Conservation (phyloP, 139 green algal species). For the Chlamydomonas asymmetrica region DNA sequence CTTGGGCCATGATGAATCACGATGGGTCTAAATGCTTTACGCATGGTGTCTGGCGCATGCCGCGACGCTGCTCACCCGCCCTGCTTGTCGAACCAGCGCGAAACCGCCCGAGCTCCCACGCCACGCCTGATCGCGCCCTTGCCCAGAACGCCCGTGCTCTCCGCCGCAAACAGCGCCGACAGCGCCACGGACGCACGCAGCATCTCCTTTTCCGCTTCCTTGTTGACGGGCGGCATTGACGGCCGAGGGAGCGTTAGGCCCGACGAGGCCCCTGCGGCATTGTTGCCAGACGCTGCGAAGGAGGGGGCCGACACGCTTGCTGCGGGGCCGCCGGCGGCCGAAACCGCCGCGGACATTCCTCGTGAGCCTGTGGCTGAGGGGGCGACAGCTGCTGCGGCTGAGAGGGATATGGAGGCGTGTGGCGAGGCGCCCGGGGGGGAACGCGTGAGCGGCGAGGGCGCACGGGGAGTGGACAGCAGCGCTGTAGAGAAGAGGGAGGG, state of each 20-base stretch:
- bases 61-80: too few species aligned
- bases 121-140: background rate
- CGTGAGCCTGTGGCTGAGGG: background rate
- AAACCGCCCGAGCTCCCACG: constrained; percentile 6
- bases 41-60: too few species aligned
- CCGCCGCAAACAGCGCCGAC: constrained; percentile 21
- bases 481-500: too few species aligned
- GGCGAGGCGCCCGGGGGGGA: too few species aligned
- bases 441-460: too few species aligned
- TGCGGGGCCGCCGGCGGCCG: background rate
- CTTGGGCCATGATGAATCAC: too few species aligned
- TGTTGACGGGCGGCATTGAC: too few species aligned
- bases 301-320: background rate
- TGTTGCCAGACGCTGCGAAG: background rate
- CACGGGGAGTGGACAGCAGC: too few species aligned
- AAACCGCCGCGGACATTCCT: background rate
- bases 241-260: constrained; percentile 5
- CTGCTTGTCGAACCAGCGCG: constrained; percentile 26
- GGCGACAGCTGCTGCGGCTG: background rate
- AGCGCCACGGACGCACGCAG: constrained; percentile 4
- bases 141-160: constrained; percentile 17
- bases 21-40: too few species aligned
- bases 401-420: background rate
- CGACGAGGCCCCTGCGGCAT: background rate
- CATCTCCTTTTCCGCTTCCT: constrained; percentile 16